Conservation (phyloP, 2,329 filamentous ascomycete genomes). For the Plenodomus tracheiphilus region DNA sequence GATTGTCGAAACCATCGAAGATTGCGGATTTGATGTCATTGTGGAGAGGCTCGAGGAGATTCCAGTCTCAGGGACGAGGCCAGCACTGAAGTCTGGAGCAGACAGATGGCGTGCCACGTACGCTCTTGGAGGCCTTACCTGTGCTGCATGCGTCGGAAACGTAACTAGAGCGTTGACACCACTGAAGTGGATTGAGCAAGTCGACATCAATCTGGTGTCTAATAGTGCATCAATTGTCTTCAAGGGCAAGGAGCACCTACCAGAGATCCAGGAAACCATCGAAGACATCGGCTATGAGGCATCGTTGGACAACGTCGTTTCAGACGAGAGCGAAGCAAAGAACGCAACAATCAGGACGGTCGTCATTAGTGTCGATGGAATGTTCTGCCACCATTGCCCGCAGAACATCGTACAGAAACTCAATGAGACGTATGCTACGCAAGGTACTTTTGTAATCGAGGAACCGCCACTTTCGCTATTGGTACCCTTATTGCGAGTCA, state of each 20-base stretch:
- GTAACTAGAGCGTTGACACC: conserved; percentile 53
- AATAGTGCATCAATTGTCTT: conserved; percentile 56
- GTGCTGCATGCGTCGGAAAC: conserved; percentile 57
- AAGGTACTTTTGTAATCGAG: conserved; percentile 55
- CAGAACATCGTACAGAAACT: conserved; percentile 59
- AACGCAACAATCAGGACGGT: conserved; percentile 33
- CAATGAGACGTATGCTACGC: conserved; percentile 51
- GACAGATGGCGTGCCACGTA: conserved; percentile 50
- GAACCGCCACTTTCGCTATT: conserved; percentile 60
- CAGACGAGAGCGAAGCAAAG: conserved; percentile 15
- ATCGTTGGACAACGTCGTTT: conserved; percentile 39
- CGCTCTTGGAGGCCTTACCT: conserved; percentile 61
- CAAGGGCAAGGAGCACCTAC: conserved; percentile 49
- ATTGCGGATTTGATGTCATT: conserved; percentile 48
- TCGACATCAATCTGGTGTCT: conserved; percentile 56
- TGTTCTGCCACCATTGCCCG: conserved; percentile 54
- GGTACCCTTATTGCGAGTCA: conserved; percentile 67
- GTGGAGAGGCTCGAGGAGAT: conserved; percentile 40
- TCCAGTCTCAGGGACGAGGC: neutral
- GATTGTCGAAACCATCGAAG: conserved; percentile 57
- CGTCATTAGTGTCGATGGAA: conserved; percentile 46
- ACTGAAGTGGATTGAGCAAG: conserved; percentile 50
- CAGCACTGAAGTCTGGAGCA: conserved; percentile 5
- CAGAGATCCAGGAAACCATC: conserved; percentile 53
- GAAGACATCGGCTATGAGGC: conserved; percentile 53